Conservation (phyloP, 495 filamentous ascomycete genomes). For the Barbatosphaeria neglecta region DNA sequence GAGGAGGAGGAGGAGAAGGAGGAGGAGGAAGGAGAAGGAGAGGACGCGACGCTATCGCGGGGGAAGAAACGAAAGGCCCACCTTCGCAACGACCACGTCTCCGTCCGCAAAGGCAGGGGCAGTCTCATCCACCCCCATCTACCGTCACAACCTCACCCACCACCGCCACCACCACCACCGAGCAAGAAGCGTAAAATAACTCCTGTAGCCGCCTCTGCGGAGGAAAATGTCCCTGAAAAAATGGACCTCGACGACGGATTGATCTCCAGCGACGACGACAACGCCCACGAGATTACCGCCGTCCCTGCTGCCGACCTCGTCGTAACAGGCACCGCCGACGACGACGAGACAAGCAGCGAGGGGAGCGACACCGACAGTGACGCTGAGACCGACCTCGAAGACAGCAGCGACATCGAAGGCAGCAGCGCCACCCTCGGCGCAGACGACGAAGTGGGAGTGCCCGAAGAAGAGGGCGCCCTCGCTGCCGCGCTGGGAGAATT, state of each 20-base stretch:
- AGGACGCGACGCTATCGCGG: too few relatives aligned
- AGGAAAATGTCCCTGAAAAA: not conserved
- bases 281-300: too few relatives aligned
- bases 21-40: not conserved
- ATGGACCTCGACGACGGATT: constrained; percentile 12
- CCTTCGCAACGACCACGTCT: too few relatives aligned
- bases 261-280: constrained; percentile 8
- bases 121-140: too few relatives aligned
- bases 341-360: not conserved
- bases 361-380: not conserved
- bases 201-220: not conserved
- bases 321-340: not conserved
- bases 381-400: not conserved
- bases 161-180: not conserved
- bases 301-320: too few relatives aligned
- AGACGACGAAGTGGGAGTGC: not conserved
- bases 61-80: not conserved
- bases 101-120: not conserved
- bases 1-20: not conserved
- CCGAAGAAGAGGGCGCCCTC: not conserved
- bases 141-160: too few relatives aligned
- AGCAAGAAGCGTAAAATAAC: not conserved
- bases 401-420: not conserved
- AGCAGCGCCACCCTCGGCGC: not conserved
- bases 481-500: not conserved